Conservation (phyloP, 2,329 filamentous ascomycete species). For the Fusarium pseudonygamai region DNA sequence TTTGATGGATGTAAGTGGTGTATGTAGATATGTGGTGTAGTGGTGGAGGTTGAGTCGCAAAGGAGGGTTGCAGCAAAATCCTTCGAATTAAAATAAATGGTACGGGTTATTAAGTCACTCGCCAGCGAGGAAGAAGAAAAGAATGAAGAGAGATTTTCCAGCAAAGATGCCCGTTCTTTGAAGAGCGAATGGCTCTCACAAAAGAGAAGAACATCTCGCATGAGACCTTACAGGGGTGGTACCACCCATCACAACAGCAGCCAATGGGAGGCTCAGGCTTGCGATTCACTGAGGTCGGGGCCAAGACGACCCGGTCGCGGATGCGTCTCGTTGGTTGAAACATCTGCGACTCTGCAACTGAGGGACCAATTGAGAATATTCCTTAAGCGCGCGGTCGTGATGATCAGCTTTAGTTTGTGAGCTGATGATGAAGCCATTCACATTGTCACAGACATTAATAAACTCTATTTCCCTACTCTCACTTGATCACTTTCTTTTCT, state of each 20-base stretch:
- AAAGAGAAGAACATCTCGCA: conserved; percentile 20
- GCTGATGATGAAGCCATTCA: conserved; percentile 2
- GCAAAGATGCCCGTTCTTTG: neutral
- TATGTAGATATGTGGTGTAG: neutral
- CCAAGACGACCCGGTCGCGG: conserved; percentile 32
- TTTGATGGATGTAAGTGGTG: conserved; percentile 18
- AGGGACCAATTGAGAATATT: conserved; percentile 18
- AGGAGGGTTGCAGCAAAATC: neutral
- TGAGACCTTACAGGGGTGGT: conserved; percentile 27
- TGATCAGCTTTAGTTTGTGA: neutral
- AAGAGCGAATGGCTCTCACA: conserved; percentile 19
- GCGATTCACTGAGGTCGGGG: conserved; percentile 17
- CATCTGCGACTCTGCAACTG: neutral
- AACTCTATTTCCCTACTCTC: neutral
- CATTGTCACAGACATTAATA: neutral
- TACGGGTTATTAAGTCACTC: conserved; percentile 24
- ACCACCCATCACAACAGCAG: conserved; percentile 8
- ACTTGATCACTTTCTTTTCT: too few relatives aligned
- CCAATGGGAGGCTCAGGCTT: neutral
- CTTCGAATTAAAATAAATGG: neutral
- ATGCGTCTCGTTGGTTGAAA: conserved; percentile 36
- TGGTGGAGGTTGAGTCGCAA: neutral
- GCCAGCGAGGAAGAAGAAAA: conserved; percentile 40
- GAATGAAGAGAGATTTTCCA: neutral
- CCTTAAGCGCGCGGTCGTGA: conserved; percentile 26